Evolutionary conservation across 2,329 filamentous ascomycete genomes (phyloP), one percentile per base, ranked within the genome.

Genomic region (Phyllosticta citribraziliensis): DNA sequence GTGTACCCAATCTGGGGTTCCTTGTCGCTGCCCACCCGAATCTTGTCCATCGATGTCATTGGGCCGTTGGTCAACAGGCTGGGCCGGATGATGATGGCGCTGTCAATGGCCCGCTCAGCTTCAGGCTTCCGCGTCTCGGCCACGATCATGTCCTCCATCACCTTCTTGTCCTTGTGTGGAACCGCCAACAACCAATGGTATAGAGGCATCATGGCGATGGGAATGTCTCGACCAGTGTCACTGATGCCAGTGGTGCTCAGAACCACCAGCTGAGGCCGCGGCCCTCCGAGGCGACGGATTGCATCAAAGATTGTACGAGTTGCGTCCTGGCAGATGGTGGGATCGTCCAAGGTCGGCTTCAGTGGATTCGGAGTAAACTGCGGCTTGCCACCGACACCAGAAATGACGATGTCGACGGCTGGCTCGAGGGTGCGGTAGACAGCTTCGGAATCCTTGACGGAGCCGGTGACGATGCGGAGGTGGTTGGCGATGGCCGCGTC

Each of bases 401-500:
- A 75, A 55, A 81, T 64, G 60, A 83, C 77, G 9, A 72, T 70
- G 63, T 77, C 74, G 25, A 78, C 78, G 40, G 40, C 40, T n/a
- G 40, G 40, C 40, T 47, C 40, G 1, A 72, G 67, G n/a, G 57
- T 63, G 9, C 63, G 40, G 30, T 62, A 54, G 5, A 25, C 40
- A 0, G 67, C 63, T 30, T 11, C 24, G 11, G 54, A 19, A 64
- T 80, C 74, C 56, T 75, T 76, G 25, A 76, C 75, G 65, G 79
- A 73, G 63, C 81, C 81, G 64, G 75, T 50, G 62, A 80, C 70
- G 61, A 82, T 77, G 62, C 73, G 78, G 35, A 83, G 76, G 60
- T 79, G 68, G 33, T 65, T 62, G 64, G 72, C 59, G 61, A 79
- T 61, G 56, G 67, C 66, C 11, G 69, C 63, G 20, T 70, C 57